Conservation (phyloP, 495 filamentous ascomycete genomes). For the Cudoniella acicularis region DNA sequence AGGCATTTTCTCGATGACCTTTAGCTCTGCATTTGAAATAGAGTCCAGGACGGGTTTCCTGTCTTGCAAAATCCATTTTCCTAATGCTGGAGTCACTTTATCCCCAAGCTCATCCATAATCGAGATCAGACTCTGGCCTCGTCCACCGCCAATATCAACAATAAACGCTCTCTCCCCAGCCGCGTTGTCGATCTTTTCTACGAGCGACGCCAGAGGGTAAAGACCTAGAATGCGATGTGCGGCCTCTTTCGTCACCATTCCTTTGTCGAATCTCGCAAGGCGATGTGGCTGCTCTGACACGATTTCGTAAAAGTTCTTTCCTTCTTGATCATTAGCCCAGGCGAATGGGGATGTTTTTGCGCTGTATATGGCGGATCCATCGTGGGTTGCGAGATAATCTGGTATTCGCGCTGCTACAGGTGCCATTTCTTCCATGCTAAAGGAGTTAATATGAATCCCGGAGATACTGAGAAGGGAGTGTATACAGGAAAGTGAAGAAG, state of each 20-base stretch:
- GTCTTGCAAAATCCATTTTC: conserved; percentile 11
- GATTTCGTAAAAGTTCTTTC: conserved; percentile 24
- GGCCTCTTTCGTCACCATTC: conserved; percentile 21
- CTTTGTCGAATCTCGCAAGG: conserved; percentile 20
- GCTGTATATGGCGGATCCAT: conserved; percentile 15
- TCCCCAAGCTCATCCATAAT: conserved; percentile 20
- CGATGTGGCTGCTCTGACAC: conserved; percentile 18
- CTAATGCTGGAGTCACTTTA: not conserved
- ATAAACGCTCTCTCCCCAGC: conserved; percentile 15
- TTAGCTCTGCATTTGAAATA: conserved; percentile 10
- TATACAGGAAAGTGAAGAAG: conserved; percentile 19
- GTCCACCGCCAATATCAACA: conserved; percentile 28
- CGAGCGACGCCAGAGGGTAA: conserved; percentile 22
- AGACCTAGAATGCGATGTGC: conserved; percentile 23
- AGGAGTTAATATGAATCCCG: not conserved
- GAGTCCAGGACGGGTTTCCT: conserved; percentile 9
- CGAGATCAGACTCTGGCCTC: conserved; percentile 27
- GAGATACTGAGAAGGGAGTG: not conserved
- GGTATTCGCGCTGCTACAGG: conserved; percentile 16
- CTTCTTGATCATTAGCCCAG: conserved; percentile 20
- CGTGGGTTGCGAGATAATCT: conserved; percentile 19
- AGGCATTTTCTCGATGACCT: conserved; percentile 33
- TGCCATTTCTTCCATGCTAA: conserved; percentile 23
- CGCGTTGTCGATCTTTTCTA: not conserved
- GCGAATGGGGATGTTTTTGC: conserved; percentile 19